These are phyloP conservation scores for Ceratocystis smalleyi DNA, from an alignment of 2,329 filamentous ascomycete species.

Conservation along the genomic window DNA sequence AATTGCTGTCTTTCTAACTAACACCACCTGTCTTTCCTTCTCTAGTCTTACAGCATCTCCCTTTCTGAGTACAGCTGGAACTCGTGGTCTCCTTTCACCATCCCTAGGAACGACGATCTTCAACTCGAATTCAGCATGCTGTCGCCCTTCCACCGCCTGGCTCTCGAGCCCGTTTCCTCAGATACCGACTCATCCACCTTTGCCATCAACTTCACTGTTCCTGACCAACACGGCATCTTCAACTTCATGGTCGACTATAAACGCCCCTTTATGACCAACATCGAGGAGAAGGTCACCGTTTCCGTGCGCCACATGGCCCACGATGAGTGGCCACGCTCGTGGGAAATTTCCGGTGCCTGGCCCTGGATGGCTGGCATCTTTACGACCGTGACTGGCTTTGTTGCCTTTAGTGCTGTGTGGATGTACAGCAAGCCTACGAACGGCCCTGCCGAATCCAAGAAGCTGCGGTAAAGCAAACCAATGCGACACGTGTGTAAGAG, in stretches of 20 bases:
- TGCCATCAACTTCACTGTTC: slow-evolving; percentile 60
- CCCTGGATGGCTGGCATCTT: slow-evolving; percentile 85
- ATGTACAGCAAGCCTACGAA: slow-evolving; percentile 47
- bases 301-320: slow-evolving; percentile 94
- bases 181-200: slow-evolving; percentile 58
- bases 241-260: slow-evolving; percentile 97
- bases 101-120: slow-evolving; percentile 54
- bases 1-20: background rate
- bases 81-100: slow-evolving; percentile 57
- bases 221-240: slow-evolving; percentile 98
- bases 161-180: slow-evolving; percentile 42
- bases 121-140: slow-evolving; percentile 99
- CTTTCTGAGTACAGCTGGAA: slow-evolving; percentile 70
- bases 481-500: background rate
- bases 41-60: slow-evolving; percentile 72
- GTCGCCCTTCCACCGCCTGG: slow-evolving; percentile 84
- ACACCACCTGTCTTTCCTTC: too few species aligned
- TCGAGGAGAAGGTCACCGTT: slow-evolving; percentile 90
- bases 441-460: slow-evolving; percentile 27
- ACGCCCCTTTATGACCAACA: slow-evolving; percentile 71
- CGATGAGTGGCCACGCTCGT: slow-evolving; percentile 89
- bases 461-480: slow-evolving; percentile 29
- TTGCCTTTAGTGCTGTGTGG: slow-evolving; percentile 78
- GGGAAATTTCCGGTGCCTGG: slow-evolving; percentile 78
- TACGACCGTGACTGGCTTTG: slow-evolving; percentile 67